phyloP scores from a whole-genome alignment of 768 basidiomycete species.

The Suillus fuscotomentosus region DNA sequence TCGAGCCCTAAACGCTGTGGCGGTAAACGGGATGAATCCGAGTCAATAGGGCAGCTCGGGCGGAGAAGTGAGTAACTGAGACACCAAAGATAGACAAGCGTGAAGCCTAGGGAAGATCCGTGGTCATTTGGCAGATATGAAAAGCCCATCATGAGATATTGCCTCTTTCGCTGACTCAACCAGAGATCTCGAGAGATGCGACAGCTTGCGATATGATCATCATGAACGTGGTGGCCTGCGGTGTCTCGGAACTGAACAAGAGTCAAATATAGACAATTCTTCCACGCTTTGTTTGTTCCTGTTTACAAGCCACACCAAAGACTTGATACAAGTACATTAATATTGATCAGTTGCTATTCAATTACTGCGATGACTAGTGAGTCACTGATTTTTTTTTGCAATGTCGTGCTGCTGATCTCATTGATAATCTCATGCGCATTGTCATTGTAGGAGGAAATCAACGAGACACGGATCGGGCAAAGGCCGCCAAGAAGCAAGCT shows the following conservation, averaged over 20 bases:
- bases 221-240: constrained; percentile 7
- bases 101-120: constrained; percentile 15
- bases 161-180: constrained; percentile 11
- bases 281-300: constrained; percentile 21
- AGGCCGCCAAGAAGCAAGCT: constrained; percentile 70
- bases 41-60: not conserved
- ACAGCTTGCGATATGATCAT: constrained; percentile 10
- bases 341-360: not conserved
- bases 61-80: constrained; percentile 8
- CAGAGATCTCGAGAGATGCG: constrained; percentile 7
- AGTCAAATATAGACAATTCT: constrained; percentile 1
- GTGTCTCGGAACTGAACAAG: constrained; percentile 1
- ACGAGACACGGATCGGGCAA: constrained; percentile 70
- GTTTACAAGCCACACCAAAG: constrained; percentile 17
- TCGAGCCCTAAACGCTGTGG: constrained; percentile 2
- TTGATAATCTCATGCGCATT: constrained; percentile 14
- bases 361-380: constrained; percentile 50
- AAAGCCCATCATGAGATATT: constrained; percentile 11
- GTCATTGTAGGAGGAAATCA: constrained; percentile 70
- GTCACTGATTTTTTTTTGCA: constrained; percentile 23
- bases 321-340: constrained; percentile 4
- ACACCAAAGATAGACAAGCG: constrained; percentile 1
- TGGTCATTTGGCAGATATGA: constrained; percentile 7
- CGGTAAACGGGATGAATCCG: constrained; percentile 3
- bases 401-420: not conserved